Conservation (phyloP, 805 yeast genomes). For the Ogataea allantospora region DNA sequence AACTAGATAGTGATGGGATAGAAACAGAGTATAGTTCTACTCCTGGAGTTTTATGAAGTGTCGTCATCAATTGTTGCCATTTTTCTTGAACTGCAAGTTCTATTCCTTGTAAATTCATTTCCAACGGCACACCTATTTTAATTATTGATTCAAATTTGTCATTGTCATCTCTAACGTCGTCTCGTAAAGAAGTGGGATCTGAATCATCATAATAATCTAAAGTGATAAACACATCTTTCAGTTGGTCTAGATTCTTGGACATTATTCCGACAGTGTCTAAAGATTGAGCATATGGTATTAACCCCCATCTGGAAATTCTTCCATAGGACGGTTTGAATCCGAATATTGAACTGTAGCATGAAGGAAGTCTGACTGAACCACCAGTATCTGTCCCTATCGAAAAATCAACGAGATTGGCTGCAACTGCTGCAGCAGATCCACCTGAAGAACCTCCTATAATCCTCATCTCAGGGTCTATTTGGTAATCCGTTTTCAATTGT, state of each 20-base stretch:
- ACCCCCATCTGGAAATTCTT: conserved; percentile 87
- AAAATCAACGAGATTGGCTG: conserved; percentile 65
- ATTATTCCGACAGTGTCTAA: conserved; percentile 92
- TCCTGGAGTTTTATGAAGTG: conserved; percentile 46
- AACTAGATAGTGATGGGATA: conserved; percentile 61
- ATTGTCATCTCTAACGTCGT: conserved; percentile 32
- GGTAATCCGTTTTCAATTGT: conserved; percentile 13
- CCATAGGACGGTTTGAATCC: conserved; percentile 97
- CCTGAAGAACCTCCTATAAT: conserved; percentile 93
- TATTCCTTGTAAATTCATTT: conserved; percentile 58
- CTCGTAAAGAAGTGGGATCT: conserved; percentile 73
- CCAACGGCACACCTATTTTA: conserved; percentile 71
- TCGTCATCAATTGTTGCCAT: conserved; percentile 46
- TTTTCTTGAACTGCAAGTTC: conserved; percentile 43
- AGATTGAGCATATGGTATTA: conserved; percentile 88
- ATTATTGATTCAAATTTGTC: conserved; percentile 22
- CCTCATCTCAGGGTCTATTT: conserved; percentile 30
- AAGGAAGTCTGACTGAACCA: conserved; percentile 92
- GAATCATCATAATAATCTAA: conserved; percentile 62
- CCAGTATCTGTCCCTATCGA: conserved; percentile 97
- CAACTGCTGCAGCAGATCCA: conserved; percentile 92
- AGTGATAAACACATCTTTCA: conserved; percentile 50
- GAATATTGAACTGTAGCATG: conserved; percentile 75
- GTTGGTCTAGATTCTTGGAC: conserved; percentile 44
- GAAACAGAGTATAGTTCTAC: conserved; percentile 61